Evolutionary conservation across 2,329 filamentous ascomycete genomes (phyloP).

Genomic region (Penicillium hordei): DNA sequence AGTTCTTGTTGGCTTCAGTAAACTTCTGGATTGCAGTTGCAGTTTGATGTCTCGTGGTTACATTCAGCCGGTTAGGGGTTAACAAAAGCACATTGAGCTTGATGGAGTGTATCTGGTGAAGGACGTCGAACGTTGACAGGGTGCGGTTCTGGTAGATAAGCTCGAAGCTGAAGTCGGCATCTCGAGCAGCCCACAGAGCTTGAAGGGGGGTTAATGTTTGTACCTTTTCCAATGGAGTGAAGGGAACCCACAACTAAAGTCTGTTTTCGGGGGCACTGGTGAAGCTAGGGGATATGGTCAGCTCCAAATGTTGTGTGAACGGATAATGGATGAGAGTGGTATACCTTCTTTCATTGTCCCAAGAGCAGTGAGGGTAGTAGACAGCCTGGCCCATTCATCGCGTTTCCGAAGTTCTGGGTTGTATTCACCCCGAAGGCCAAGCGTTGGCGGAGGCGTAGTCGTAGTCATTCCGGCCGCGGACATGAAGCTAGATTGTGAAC

Average conservation of each 20-base stretch:
- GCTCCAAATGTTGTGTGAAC: background rate
- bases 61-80: background rate
- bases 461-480: background rate
- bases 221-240: background rate
- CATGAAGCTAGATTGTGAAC: background rate
- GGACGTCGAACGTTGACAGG: background rate
- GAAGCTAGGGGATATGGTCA: background rate
- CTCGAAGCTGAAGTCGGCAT: constrained; percentile 1
- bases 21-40: background rate
- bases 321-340: background rate
- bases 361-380: background rate
- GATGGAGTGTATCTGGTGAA: background rate
- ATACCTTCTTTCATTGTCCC: background rate
- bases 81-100: background rate
- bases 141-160: background rate
- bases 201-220: background rate
- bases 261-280: background rate
- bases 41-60: background rate
- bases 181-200: background rate
- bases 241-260: background rate
- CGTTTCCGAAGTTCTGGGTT: background rate
- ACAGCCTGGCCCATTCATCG: background rate
- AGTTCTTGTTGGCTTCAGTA: background rate
- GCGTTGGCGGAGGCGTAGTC: background rate
- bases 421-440: background rate